Evolutionary conservation across 176 grass and related monocot species (phyloP), one percentile per base, ranked within the genome.

Genomic region (Oropetium thomaeum): DNA sequence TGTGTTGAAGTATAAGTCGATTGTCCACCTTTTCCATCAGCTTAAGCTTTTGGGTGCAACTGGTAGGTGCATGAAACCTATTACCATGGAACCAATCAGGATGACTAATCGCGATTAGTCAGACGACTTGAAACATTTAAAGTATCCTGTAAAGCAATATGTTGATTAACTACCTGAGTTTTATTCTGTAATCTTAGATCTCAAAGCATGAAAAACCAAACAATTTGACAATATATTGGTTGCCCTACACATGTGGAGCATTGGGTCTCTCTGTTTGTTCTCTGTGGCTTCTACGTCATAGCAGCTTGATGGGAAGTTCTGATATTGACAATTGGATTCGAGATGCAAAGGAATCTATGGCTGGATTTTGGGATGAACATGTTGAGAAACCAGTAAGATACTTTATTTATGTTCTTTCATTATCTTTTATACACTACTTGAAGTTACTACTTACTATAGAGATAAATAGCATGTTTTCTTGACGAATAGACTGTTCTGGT

Each of bases 251-350:
- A 61, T 88, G 84, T 54, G 91, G 91, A 88, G 89, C 88, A 74
- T 72, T 97, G 75, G 95, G 95, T 35, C 78, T 98, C 62, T 92
- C 91, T 68, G 81, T 77, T 67, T 98, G 95, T 80, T 92, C 95
- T 38, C 17, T 97, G 45, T 97, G 95, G 95, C 73, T 97, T 76
- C 72, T 97, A 79, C 86, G 86, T 13, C 93, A 97, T 73, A 97
- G 93, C 81, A 90, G 93, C 76, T 97, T 97, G 86, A 93, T 89
- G 93, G 93, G 93, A 77, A 97, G 93, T 77, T 73, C 87, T 73
- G 93, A 97, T 69, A 90, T 97, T 42, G 90, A 97, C 77, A 93
- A 93, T 45, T 97, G 93, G 93, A 82, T 97, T 47, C 79, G 59
- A 71, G 93, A 97, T 82, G 88, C 93, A 10, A 97, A 97, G 54